A percentile compares a stretch with the other conserved stretches of the same genome.
phyloP scores from a whole-genome alignment of 2,329 filamentous ascomycete species.

The Leptographium flavum region DNA sequence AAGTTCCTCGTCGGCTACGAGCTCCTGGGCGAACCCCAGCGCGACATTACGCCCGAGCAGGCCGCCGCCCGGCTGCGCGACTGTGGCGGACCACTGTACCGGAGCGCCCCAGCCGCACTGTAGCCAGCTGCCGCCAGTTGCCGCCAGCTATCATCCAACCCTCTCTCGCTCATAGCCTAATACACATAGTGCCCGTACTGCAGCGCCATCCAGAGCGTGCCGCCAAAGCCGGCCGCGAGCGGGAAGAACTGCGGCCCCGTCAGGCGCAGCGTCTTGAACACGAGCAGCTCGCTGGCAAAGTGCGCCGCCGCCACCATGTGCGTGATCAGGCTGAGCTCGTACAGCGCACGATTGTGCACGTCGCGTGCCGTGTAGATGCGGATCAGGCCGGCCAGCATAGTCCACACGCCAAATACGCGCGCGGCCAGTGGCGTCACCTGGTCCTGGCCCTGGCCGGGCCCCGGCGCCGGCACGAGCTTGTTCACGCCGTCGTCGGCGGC shows the following conservation, averaged over 20 bases:
- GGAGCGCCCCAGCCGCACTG: no score
- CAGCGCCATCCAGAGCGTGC: slow-evolving; percentile 44
- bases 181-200: slow-evolving; percentile 59
- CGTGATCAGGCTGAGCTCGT: slow-evolving; percentile 69
- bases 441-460: slow-evolving; percentile 31
- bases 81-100: slow-evolving; percentile 73
- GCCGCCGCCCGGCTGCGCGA: slow-evolving; percentile 63
- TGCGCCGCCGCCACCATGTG: slow-evolving; percentile 66
- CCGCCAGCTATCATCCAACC: no score
- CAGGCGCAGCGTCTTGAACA: slow-evolving; percentile 63
- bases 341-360: slow-evolving; percentile 56
- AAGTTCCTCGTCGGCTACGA: slow-evolving; percentile 98
- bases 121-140: no score
- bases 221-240: slow-evolving; percentile 28
- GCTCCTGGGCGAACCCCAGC: slow-evolving; percentile 91
- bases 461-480: slow-evolving; percentile 35
- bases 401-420: slow-evolving; percentile 80
- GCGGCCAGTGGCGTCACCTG: slow-evolving; percentile 62
- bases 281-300: slow-evolving; percentile 66
- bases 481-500: slow-evolving; percentile 29
- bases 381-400: slow-evolving; percentile 61
- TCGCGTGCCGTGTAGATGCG: slow-evolving; percentile 77
- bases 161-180: no score
- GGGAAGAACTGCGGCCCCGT: slow-evolving; percentile 41
- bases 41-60: slow-evolving; percentile 95